These are phyloP conservation scores for Debaryomyces coudertii DNA, from an alignment of 1,139 yeast genomes.

Conservation along the genomic window DNA sequence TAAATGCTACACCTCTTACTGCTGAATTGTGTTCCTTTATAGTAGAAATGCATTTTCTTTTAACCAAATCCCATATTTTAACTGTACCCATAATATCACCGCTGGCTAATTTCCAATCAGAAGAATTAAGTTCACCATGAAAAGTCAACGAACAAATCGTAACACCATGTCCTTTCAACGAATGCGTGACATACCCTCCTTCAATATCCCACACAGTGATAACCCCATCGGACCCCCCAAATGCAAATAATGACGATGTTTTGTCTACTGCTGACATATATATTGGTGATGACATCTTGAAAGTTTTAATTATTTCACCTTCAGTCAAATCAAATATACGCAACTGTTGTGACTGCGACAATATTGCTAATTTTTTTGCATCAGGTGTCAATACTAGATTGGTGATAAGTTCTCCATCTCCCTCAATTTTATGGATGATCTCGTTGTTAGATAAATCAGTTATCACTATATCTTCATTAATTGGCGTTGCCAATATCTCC, in stretches of 20 bases:
- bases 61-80: constrained; percentile 89
- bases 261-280: constrained; percentile 76
- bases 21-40: constrained; percentile 81
- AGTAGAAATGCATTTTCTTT: constrained; percentile 65
- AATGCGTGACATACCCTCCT: constrained; percentile 86
- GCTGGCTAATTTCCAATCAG: constrained; percentile 78
- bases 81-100: constrained; percentile 89
- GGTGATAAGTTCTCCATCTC: constrained; percentile 86
- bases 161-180: constrained; percentile 93
- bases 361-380: constrained; percentile 66
- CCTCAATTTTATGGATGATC: constrained; percentile 65
- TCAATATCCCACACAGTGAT: constrained; percentile 92
- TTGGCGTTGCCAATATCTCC: constrained; percentile 74
- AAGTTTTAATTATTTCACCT: constrained; percentile 53
- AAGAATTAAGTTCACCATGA: constrained; percentile 69
- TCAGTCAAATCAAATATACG: constrained; percentile 58
- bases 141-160: constrained; percentile 79
- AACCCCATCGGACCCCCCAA: constrained; percentile 95
- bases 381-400: constrained; percentile 77
- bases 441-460: constrained; percentile 64
- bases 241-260: constrained; percentile 84
- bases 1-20: constrained; percentile 82
- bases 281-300: constrained; percentile 75
- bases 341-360: constrained; percentile 84
- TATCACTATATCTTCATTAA: constrained; percentile 71